These are phyloP conservation scores for Apodospora peruviana DNA, from an alignment of 495 filamentous ascomycete species.

Conservation along the genomic window DNA sequence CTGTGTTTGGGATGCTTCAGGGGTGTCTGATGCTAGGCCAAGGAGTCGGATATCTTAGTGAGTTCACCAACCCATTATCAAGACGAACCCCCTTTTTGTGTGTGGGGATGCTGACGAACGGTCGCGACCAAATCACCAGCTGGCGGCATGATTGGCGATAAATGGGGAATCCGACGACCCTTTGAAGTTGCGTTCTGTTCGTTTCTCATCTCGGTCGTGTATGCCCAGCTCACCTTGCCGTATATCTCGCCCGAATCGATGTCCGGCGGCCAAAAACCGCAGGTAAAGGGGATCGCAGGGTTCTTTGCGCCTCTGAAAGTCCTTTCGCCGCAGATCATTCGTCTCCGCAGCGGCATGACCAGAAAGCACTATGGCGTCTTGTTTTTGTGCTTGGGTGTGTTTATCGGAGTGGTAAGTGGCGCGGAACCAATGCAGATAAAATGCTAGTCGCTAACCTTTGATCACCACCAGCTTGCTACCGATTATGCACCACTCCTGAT, in stretches of 20 bases:
- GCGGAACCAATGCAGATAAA: background rate
- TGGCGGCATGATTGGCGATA: conserved; percentile 48
- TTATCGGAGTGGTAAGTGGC: conserved; percentile 45
- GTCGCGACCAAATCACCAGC: conserved; percentile 19
- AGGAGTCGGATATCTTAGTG: conserved; percentile 45
- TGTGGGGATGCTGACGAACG: background rate
- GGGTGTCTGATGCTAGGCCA: conserved; percentile 53
- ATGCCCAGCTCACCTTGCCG: conserved; percentile 32
- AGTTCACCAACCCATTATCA: conserved; percentile 3
- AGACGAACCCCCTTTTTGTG: background rate
- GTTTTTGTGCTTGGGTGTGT: conserved; percentile 48
- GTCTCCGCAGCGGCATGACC: conserved; percentile 33
- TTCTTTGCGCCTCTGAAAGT: conserved; percentile 52
- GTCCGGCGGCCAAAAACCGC: conserved; percentile 24
- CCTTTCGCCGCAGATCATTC: conserved; percentile 42
- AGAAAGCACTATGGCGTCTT: conserved; percentile 45
- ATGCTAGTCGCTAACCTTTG: no score
- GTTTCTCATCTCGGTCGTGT: conserved; percentile 37
- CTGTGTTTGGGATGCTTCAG: conserved; percentile 47
- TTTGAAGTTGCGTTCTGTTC: conserved; percentile 47
- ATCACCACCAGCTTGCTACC: conserved; percentile 39
- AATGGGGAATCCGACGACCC: conserved; percentile 44
- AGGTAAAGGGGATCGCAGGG: conserved; percentile 27
- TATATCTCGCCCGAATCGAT: conserved; percentile 32
- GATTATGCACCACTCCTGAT: conserved; percentile 47